A percentile compares a stretch with the other conserved stretches of the same genome.
Conservation (phyloP, 495 filamentous ascomycete genomes). For the Terfezia boudieri region DNA sequence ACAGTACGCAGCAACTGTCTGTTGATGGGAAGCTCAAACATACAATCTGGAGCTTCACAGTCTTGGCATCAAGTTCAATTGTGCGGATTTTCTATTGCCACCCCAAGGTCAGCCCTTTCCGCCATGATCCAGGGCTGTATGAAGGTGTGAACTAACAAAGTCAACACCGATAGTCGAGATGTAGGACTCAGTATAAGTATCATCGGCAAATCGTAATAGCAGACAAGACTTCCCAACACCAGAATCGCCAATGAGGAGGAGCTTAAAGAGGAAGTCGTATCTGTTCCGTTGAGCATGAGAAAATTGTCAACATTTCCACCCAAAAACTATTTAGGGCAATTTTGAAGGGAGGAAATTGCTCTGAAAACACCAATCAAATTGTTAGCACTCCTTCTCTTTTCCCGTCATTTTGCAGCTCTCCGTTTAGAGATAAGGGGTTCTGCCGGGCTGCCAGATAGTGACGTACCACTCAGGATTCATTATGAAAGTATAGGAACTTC, state of each 20-base stretch:
- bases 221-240: constrained; percentile 99
- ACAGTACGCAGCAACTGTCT: background rate
- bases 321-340: no score
- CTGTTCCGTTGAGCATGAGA: constrained; percentile 23
- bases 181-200: constrained; percentile 99
- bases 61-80: constrained; percentile 97
- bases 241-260: constrained; percentile 98
- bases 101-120: constrained; percentile 9
- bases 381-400: constrained; percentile 10
- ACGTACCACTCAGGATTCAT: constrained; percentile 96
- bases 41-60: constrained; percentile 98
- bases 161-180: constrained; percentile 99
- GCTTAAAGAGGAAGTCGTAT: constrained; percentile 99
- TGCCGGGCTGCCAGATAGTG: background rate
- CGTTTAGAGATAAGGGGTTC: no score
- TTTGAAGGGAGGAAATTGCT: no score
- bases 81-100: constrained; percentile 84
- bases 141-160: constrained; percentile 44
- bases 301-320: no score
- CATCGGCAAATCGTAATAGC: constrained; percentile 91
- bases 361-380: no score
- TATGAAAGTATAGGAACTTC: constrained; percentile 22
- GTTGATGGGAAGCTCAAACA: constrained; percentile 15
- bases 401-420: constrained; percentile 5
- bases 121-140: background rate